Base-by-base conservation (phyloP, 2,329 filamentous ascomycete genomes). In the Scedosporium dehoogii region DNA sequence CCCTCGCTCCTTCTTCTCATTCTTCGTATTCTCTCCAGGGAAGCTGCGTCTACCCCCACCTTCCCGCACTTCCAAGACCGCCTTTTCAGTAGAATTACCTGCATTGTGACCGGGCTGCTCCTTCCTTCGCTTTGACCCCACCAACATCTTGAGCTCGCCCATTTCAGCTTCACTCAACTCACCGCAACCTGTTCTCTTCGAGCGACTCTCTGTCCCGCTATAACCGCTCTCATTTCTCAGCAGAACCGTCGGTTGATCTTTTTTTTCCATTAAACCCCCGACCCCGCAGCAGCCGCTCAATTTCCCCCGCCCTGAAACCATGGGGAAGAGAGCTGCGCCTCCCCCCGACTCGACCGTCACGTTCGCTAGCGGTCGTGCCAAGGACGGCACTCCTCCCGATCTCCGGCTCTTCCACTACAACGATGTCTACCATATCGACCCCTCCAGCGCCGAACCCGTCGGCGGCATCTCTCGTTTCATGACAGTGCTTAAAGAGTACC, bases 381-480 rank as follows among this genome's bases (percentile, higher is more conserved):
- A 63, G 6, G 64, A 66, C 4, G 63, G 66, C 7, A 65, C 69
- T 3, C 68, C 73, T 14, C 89, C 91, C 55, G 88, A 91, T 71
- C 76, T 96, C 59, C 86, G 92, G n/a, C 75, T 96, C 62, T 73
- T 96, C 38, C 92, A 96, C 76, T 96, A 89, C 80, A 96, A 96
- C 74, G 92, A 97, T 75, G 92, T 96, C 64, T 96, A 96, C 73
- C 92, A 96, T 69, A 84, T 96, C 61, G 91, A 96, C 67, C 71
- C 75, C 1, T 79, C 80, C 1, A 92, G 90, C 27, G 85, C 88
- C 16, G 91, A 96, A 70, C 92, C 92, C 1, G 85, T 92, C 2
- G 92, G 92, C 29, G 92, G 92, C 18, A 82, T 89, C 51, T 80
- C 90, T 33, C 83, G 92, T 58, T 96, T 97, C 75, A 87, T 94